Conservation (phyloP, 805 yeast genomes). For the Kurtzmaniella fragi region DNA sequence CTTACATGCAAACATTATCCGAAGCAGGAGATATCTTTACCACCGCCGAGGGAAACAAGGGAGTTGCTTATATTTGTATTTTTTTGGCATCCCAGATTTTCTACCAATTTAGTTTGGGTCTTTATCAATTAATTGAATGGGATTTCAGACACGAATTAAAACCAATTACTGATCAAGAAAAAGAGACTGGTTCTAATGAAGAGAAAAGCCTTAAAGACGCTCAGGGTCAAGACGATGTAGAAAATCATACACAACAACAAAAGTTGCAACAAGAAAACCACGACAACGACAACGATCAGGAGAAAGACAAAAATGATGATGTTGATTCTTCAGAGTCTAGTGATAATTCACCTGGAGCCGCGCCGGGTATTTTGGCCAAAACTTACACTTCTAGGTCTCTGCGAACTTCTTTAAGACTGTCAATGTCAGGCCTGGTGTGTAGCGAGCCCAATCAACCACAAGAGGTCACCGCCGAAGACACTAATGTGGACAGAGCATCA, state of each 20-base stretch:
- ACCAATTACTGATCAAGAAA: constrained; percentile 10
- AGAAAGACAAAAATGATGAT: neutral
- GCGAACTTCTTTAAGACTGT: neutral
- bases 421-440: neutral
- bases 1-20: constrained; percentile 71
- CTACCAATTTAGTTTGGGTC: constrained; percentile 70
- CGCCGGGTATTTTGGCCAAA: neutral
- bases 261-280: neutral
- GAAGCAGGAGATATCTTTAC: constrained; percentile 54
- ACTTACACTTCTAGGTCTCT: neutral
- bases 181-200: no score
- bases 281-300: neutral
- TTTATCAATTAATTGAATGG: constrained; percentile 60
- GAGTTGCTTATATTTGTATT: constrained; percentile 80
- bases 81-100: constrained; percentile 66
- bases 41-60: constrained; percentile 57
- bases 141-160: constrained; percentile 52
- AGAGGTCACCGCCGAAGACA: neutral
- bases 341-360: neutral
- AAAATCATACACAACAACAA: neutral
- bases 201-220: neutral
- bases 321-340: neutral
- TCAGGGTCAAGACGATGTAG: neutral
- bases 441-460: neutral
- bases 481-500: neutral